Evolutionary conservation across 192 early-diverging fungal genomes (phyloP).

Genomic region (Neocallimastix lanati): DNA sequence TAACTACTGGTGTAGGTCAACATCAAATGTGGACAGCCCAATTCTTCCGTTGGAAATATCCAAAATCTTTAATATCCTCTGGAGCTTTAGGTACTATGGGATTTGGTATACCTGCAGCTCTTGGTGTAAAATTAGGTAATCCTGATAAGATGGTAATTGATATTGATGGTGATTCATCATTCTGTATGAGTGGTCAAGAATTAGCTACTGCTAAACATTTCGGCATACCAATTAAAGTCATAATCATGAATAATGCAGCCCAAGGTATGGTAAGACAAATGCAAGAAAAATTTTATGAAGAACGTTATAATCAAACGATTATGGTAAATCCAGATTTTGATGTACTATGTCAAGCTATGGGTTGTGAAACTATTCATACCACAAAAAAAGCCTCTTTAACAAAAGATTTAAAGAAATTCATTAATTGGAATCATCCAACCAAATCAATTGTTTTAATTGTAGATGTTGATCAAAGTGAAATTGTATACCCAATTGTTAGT

Average conservation of each 20-base stretch:
- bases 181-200: slow-evolving; percentile 98
- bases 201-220: slow-evolving; percentile 89
- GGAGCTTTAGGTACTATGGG: slow-evolving; percentile 99
- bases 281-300: slow-evolving; percentile 90
- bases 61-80: too few species aligned
- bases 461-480: slow-evolving; percentile 77
- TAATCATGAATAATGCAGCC: slow-evolving; percentile 96
- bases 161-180: slow-evolving; percentile 95
- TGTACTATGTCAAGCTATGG: slow-evolving; percentile 86
- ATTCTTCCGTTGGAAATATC: too few species aligned
- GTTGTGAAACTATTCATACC: slow-evolving; percentile 69
- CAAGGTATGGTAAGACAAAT: slow-evolving; percentile 88
- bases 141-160: slow-evolving; percentile 92
- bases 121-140: slow-evolving; percentile 87
- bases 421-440: slow-evolving; percentile 25
- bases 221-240: slow-evolving; percentile 89
- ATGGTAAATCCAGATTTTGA: slow-evolving; percentile 98
- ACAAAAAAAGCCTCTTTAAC: slow-evolving; percentile 67
- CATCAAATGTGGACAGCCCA: too few species aligned
- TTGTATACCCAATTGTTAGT: slow-evolving; percentile 92
- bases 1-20: too few species aligned
- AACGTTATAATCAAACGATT: slow-evolving; percentile 79
- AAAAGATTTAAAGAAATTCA: slow-evolving; percentile 72
- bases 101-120: slow-evolving; percentile 85
- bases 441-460: slow-evolving; percentile 83